Evolutionary conservation across 2,329 filamentous ascomycete genomes (phyloP), one percentile per base, ranked within the genome.

Genomic region (Teratosphaeria nubilosa): DNA sequence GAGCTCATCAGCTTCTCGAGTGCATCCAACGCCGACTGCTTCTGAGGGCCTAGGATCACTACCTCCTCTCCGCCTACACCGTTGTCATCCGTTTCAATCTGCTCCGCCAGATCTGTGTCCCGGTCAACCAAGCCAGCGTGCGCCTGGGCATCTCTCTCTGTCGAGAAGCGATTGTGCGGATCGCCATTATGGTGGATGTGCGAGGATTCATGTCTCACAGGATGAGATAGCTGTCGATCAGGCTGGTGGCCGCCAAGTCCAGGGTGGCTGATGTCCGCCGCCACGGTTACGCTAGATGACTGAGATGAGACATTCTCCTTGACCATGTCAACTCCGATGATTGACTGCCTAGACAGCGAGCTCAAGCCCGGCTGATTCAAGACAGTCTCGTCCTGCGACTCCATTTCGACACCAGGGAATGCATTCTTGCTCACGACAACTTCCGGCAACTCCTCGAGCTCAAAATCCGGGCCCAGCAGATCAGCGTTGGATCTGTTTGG

Each of bases 401-500:
- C 41, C 20, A 22, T 48, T 2, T 11, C 1, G 41, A 20, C 16
- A 22, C 16, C 41, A 48, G 41, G n/a, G 41, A 22, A 20, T 24
- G 41, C 41, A 20, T 7, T 48, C 6, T 20, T 7, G 10, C 9
- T n/a, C 41, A 48, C 41, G 41, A 48, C 41, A 10, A 48, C 41
- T 48, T 48, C 41, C 41, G 41, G n/a, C 20, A 48, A 48, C n/a
- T 48, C 41, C 41, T 48, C 41, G n/a, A 53, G 51, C 51, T 53
- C 51, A n/a, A 30, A 30, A n/a, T 53, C 22, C 4, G 25, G 51
- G 2, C 25, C 51, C 20, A 53, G 27, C 31, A 30, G 13, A 53
- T 51, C 54, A 24, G 25, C 55, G 2, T 53, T 56, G 30, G 31
- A 31, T 53, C 62, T 65, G 13, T 55, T 54, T 9, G 53, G 52